Conservation (phyloP, 805 yeast species). For the Grigorovia yakushimaensis region DNA sequence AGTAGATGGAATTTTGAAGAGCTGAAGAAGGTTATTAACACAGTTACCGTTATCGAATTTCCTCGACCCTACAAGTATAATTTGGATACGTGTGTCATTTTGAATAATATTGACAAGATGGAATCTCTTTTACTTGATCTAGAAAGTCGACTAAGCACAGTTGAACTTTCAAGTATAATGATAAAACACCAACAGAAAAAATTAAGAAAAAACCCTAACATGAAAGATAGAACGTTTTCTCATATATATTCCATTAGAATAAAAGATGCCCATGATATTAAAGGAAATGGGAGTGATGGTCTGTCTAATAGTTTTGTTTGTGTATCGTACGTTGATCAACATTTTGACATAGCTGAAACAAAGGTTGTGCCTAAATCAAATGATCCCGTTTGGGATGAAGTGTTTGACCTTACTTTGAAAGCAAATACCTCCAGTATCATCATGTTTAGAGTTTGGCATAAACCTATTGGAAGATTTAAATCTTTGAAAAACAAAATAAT, state of each 20-base stretch:
- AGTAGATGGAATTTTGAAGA: slow-evolving; percentile 29
- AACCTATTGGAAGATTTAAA: slow-evolving; percentile 28
- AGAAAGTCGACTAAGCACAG: slow-evolving; percentile 52
- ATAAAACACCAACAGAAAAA: background rate
- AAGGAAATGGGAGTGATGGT: slow-evolving; percentile 38
- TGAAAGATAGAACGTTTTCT: slow-evolving; percentile 20
- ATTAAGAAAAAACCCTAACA: background rate
- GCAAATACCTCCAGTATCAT: slow-evolving; percentile 38
- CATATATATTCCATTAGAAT: slow-evolving; percentile 57
- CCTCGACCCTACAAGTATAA: slow-evolving; percentile 52
- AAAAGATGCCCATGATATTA: slow-evolving; percentile 53
- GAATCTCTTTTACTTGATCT: slow-evolving; percentile 38
- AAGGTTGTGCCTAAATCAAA: slow-evolving; percentile 48
- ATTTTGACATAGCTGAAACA: slow-evolving; percentile 58
- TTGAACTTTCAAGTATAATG: slow-evolving; percentile 37
- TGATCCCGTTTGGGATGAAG: slow-evolving; percentile 83
- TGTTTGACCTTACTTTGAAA: slow-evolving; percentile 47
- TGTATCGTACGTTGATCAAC: slow-evolving; percentile 44
- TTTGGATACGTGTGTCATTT: slow-evolving; percentile 59
- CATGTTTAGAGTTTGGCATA: slow-evolving; percentile 65
- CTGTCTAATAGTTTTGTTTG: slow-evolving; percentile 51
- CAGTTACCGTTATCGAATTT: slow-evolving; percentile 28
- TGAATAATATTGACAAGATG: slow-evolving; percentile 55
- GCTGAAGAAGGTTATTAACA: slow-evolving; percentile 41
- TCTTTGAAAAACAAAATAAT: slow-evolving; percentile 44